Evolutionary conservation across 2,329 filamentous ascomycete genomes (phyloP).

Genomic region (Macrophomina phaseolina): DNA sequence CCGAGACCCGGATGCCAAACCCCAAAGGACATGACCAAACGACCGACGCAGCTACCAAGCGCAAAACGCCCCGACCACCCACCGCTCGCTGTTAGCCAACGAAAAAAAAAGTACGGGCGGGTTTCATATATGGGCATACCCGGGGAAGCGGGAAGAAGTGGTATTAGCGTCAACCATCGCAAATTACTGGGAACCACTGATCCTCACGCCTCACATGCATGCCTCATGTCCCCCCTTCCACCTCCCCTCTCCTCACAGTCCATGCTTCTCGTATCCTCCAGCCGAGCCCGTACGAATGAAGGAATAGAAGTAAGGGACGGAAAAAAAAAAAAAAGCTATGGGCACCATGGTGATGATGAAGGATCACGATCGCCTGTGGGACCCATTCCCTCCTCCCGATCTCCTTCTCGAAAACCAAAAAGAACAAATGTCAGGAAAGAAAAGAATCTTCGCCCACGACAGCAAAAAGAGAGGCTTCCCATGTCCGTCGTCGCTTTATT

Average conservation of each 20-base stretch:
- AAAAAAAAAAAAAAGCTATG: neutral
- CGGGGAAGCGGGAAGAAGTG: constrained; percentile 5
- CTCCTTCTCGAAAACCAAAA: neutral
- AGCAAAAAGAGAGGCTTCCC: too few relatives aligned
- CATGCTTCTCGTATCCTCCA: neutral
- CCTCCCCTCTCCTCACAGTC: neutral
- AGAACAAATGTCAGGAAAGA: neutral
- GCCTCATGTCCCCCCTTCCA: neutral
- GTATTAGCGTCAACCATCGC: neutral
- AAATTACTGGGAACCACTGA: constrained; percentile 2
- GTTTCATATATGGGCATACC: neutral
- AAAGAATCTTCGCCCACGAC: neutral
- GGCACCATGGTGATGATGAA: neutral
- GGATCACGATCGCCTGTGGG: neutral
- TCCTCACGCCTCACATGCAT: neutral
- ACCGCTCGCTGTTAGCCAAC: neutral
- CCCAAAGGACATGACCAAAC: neutral
- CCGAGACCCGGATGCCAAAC: neutral
- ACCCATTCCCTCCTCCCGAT: neutral
- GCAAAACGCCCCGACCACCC: neutral
- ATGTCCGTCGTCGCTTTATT: too few relatives aligned
- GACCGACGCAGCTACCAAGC: neutral
- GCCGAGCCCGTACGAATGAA: neutral
- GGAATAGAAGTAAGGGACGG: neutral
- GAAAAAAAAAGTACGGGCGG: neutral